These are phyloP conservation scores for Lactifluus rugatus DNA, from an alignment of 768 basidiomycete genomes.

Conservation along the genomic window DNA sequence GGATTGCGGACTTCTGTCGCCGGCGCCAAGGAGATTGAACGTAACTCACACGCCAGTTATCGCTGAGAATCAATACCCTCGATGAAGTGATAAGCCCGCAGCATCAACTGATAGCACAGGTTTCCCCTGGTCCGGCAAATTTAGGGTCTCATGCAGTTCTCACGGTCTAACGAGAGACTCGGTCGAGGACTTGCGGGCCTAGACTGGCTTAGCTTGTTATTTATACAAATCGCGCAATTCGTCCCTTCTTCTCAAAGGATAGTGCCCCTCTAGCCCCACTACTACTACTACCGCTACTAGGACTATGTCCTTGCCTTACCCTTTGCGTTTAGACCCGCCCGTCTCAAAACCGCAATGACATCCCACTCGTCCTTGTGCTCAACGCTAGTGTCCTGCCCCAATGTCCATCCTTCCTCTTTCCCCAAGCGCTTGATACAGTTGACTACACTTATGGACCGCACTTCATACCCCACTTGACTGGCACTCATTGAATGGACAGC, in stretches of 20 bases:
- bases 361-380: background rate
- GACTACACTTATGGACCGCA: slow-evolving; percentile 15
- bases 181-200: background rate
- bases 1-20: background rate
- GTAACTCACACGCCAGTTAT: background rate
- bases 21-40: background rate
- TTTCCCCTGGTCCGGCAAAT: background rate
- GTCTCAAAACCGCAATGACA: background rate
- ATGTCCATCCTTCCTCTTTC: background rate
- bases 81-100: background rate
- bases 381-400: background rate
- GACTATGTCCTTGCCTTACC: background rate
- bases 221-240: background rate
- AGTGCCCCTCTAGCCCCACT: background rate
- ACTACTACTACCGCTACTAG: background rate
- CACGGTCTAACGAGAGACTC: background rate
- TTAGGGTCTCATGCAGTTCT: no score
- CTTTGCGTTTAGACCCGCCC: background rate
- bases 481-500: slow-evolving; percentile 38
- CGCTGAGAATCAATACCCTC: background rate
- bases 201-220: background rate
- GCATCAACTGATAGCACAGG: background rate
- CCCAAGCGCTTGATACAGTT: background rate
- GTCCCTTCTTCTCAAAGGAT: background rate
- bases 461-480: slow-evolving; percentile 41